Percentiles rank a stretch among this genome's conserved stretches.
phyloP scores from a whole-genome alignment of 2,329 filamentous ascomycete genomes.

The Fusarium beomiforme region DNA sequence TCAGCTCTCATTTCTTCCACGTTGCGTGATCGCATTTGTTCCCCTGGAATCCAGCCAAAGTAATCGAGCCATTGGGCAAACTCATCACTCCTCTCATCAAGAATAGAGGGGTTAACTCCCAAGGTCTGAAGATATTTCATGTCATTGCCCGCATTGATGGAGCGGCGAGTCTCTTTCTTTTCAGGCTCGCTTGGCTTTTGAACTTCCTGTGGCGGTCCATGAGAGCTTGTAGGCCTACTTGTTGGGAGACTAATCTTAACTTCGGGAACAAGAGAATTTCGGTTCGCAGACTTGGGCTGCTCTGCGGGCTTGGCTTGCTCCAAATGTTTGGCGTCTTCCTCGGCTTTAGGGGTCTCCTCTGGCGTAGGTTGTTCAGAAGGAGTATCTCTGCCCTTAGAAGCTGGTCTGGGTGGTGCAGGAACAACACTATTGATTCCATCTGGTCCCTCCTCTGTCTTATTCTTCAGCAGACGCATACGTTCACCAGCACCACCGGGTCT shows the following conservation, averaged over 20 bases:
- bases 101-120: slow-evolving; percentile 79
- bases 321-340: slow-evolving; percentile 4
- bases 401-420: slow-evolving; percentile 73
- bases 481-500: slow-evolving; percentile 88
- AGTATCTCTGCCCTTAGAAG: slow-evolving; percentile 48
- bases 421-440: slow-evolving; percentile 93
- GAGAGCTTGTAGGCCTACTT: slow-evolving; percentile 52
- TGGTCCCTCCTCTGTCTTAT: slow-evolving; percentile 71
- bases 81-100: slow-evolving; percentile 80
- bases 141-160: slow-evolving; percentile 76
- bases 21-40: slow-evolving; percentile 76
- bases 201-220: slow-evolving; percentile 51
- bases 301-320: slow-evolving; percentile 35
- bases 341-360: slow-evolving; percentile 5
- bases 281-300: slow-evolving; percentile 45
- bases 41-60: slow-evolving; percentile 85
- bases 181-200: slow-evolving; percentile 42
- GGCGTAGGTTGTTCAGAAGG: slow-evolving; percentile 38
- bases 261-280: slow-evolving; percentile 59
- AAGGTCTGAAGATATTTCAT: slow-evolving; percentile 80
- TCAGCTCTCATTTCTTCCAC: slow-evolving; percentile 85
- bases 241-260: slow-evolving; percentile 66
- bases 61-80: slow-evolving; percentile 86
- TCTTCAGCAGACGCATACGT: slow-evolving; percentile 72
- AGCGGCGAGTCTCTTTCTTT: slow-evolving; percentile 63